Evolutionary conservation across 1,284 basidiomycete species (phyloP), one percentile per base, ranked within the genome.

Genomic region (Grifola frondosa): DNA sequence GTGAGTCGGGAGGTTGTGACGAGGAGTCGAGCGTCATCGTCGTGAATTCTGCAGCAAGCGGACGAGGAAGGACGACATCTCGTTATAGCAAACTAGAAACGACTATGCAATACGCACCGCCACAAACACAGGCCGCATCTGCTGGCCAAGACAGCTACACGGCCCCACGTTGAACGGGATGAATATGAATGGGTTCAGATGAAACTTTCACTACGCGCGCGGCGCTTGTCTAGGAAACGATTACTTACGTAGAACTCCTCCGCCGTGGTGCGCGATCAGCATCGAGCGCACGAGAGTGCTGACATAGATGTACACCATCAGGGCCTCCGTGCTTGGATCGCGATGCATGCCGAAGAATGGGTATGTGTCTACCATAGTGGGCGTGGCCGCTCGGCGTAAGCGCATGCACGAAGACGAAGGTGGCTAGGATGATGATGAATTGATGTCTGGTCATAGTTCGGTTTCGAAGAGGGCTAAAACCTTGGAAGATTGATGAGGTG

Each of bases 121-220:
- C 40, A n/a, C n/a, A n/a, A 9, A 15, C 10, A 21, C 11, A 8
- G 17, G 30, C 30, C 42, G 17, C 37, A 71, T 73, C 61, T 77
- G 77, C 58, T 83, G 79, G 3, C 80, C 80, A 3, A 83, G 67
- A 52, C 79, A 81, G 42, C 80, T 79, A 3, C 78, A 61, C 4
- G 74, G 74, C 2, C 77, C 77, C 0, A 73, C 78, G 52, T 80
- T 80, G 69, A 81, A 81, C 2, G 80, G 79, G 2, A 76, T 57
- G 63, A 81, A 81, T 35, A 80, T 78, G 61, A 72, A 79, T 4
- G 80, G 80, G 52, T 81, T 80, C 1, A 70, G 67, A 0, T 67
- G 70, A 11, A 78, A 63, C 46, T 78, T 67, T 63, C 6, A 77
- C 23, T 35, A 70, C 71, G 58, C 75, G 76, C 59, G 5, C 80